Evolutionary conservation across 2,329 filamentous ascomycete genomes (phyloP).

Genomic region (Trichoderma sp.): DNA sequence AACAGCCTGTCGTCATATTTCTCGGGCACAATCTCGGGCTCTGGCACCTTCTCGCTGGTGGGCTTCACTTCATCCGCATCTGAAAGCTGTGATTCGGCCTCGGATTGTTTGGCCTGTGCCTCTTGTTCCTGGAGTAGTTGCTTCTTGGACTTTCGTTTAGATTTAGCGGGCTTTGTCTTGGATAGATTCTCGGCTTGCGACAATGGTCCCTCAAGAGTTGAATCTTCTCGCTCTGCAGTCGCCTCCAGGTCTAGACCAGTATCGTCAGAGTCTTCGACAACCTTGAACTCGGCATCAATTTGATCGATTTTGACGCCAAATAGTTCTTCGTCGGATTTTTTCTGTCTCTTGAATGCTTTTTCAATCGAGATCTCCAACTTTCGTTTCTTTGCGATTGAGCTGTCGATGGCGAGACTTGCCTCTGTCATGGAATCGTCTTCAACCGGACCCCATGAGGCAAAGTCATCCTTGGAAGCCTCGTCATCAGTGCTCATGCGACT

Average conservation of each 20-base stretch:
- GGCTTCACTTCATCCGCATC: slow-evolving; percentile 43
- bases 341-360: slow-evolving; percentile 72
- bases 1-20: slow-evolving; percentile 48
- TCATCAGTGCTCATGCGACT: slow-evolving; percentile 70
- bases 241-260: slow-evolving; percentile 47
- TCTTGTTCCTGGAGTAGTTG: slow-evolving; percentile 68
- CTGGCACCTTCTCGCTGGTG: slow-evolving; percentile 23
- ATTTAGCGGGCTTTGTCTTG: slow-evolving; percentile 55
- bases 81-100: slow-evolving; percentile 40
- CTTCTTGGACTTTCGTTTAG: slow-evolving; percentile 77
- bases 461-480: slow-evolving; percentile 51
- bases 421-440: slow-evolving; percentile 71
- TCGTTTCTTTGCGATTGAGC: slow-evolving; percentile 61
- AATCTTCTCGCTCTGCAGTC: slow-evolving; percentile 42
- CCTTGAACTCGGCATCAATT: slow-evolving; percentile 50
- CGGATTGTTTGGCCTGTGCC: slow-evolving; percentile 56
- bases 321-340: slow-evolving; percentile 76
- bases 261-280: slow-evolving; percentile 50
- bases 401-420: slow-evolving; percentile 65
- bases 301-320: slow-evolving; percentile 62
- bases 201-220: slow-evolving; percentile 47
- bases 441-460: slow-evolving; percentile 45
- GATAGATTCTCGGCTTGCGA: slow-evolving; percentile 46
- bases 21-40: slow-evolving; percentile 47
- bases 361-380: slow-evolving; percentile 68